Evolutionary conservation across 495 filamentous ascomycete species (phyloP).

Genomic region (Penicillium pulvis): DNA sequence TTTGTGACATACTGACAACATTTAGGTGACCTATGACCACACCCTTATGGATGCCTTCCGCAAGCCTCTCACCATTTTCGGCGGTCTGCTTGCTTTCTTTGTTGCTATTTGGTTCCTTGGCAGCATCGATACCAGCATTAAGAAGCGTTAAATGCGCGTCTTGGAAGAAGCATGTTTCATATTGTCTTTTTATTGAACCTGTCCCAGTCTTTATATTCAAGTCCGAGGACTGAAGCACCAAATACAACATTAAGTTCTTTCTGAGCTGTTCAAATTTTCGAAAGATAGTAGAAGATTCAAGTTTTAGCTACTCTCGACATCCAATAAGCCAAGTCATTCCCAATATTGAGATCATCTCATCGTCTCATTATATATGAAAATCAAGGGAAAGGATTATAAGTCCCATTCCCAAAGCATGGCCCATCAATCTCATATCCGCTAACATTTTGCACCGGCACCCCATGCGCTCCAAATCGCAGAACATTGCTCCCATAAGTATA

Average conservation of each 20-base stretch:
- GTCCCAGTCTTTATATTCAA: slow-evolving; percentile 18
- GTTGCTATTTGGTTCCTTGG: slow-evolving; percentile 73
- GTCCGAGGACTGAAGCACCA: background rate
- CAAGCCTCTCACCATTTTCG: slow-evolving; percentile 84
- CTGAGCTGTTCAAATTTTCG: background rate
- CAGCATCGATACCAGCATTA: slow-evolving; percentile 73
- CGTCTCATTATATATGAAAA: too few relatives aligned
- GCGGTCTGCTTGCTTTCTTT: slow-evolving; percentile 74
- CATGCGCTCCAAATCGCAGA: slow-evolving; percentile 33
- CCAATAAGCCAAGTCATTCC: background rate
- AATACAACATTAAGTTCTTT: slow-evolving; percentile 2
- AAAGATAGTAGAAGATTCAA: background rate
- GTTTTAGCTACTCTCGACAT: background rate
- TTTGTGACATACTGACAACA: slow-evolving; percentile 10
- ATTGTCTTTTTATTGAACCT: slow-evolving; percentile 22
- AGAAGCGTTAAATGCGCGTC: slow-evolving; percentile 43
- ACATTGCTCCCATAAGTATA: slow-evolving; percentile 30
- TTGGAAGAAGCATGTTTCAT: slow-evolving; percentile 18
- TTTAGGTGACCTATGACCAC: slow-evolving; percentile 77
- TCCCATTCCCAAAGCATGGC: slow-evolving; percentile 24
- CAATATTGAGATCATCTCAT: background rate
- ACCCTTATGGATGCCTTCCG: slow-evolving; percentile 72
- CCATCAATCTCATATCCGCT: slow-evolving; percentile 31
- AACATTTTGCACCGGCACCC: slow-evolving; percentile 27
- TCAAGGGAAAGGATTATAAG: background rate